These are phyloP conservation scores for Hericium rajendrae DNA, from an alignment of 768 basidiomycete genomes.

Conservation along the genomic window DNA sequence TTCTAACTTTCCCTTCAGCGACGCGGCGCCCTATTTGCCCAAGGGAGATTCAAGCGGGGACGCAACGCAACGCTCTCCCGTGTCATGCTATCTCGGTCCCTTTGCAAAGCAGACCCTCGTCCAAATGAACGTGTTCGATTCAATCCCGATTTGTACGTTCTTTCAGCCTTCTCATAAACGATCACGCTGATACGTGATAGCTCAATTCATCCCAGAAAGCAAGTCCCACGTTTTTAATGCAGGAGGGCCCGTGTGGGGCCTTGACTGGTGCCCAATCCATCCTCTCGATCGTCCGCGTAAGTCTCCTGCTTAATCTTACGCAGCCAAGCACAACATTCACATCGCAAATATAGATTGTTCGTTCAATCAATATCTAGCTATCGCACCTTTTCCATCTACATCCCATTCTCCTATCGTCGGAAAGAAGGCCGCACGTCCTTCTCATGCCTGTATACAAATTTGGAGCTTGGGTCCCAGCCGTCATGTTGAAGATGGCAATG, in stretches of 20 bases:
- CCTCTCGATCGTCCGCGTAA: slow-evolving; percentile 44
- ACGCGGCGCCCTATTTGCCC: slow-evolving; percentile 51
- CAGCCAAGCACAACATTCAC: background rate
- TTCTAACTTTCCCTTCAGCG: slow-evolving; percentile 27
- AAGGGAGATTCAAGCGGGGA: slow-evolving; percentile 35
- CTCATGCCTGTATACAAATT: slow-evolving; percentile 70
- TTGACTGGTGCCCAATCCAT: slow-evolving; percentile 90
- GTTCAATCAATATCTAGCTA: slow-evolving; percentile 74
- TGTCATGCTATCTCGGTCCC: slow-evolving; percentile 62
- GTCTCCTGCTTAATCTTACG: slow-evolving; percentile 9
- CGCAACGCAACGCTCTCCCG: slow-evolving; percentile 36
- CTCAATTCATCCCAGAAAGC: slow-evolving; percentile 47
- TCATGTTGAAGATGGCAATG: slow-evolving; percentile 2
- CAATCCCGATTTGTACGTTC: slow-evolving; percentile 46
- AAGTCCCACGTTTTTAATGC: slow-evolving; percentile 70
- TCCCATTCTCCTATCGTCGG: slow-evolving; percentile 62
- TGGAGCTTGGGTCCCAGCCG: slow-evolving; percentile 49
- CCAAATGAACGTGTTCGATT: slow-evolving; percentile 45
- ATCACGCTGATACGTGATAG: slow-evolving; percentile 27
- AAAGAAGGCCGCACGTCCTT: slow-evolving; percentile 42
- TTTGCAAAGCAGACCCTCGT: slow-evolving; percentile 40
- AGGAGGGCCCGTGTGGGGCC: slow-evolving; percentile 82
- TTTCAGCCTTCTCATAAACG: background rate
- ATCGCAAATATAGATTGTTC: slow-evolving; percentile 30
- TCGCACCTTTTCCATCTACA: slow-evolving; percentile 62